phyloP scores from a whole-genome alignment of 2,329 filamentous ascomycete genomes.

The Thielaviopsis ethacetica region DNA sequence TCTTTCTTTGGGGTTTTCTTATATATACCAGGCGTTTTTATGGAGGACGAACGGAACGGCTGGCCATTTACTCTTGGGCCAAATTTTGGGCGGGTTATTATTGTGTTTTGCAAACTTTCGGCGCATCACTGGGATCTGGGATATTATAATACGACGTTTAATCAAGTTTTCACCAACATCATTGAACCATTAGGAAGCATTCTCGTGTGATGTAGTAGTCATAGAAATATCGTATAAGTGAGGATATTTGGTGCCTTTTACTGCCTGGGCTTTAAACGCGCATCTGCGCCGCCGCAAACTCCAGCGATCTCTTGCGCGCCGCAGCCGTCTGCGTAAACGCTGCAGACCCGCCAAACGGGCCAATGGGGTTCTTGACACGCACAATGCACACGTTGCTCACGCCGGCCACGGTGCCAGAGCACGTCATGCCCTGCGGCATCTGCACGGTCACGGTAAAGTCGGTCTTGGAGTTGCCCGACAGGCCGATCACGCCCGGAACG shows the following conservation, averaged over 20 bases:
- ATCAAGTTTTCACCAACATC: no score
- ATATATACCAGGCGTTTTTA: conserved; percentile 1
- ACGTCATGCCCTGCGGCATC: conserved; percentile 37
- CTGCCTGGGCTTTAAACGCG: background rate
- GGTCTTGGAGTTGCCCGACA: conserved; percentile 26
- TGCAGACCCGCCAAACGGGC: conserved; percentile 46
- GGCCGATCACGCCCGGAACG: conserved; percentile 19
- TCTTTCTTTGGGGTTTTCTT: background rate
- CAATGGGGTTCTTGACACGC: conserved; percentile 43
- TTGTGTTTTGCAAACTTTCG: no score
- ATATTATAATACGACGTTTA: no score
- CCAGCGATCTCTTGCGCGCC: conserved; percentile 12
- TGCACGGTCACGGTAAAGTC: conserved; percentile 38
- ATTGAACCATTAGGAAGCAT: no score
- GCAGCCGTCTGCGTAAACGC: conserved; percentile 29
- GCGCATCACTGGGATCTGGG: no score
- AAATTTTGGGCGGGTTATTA: no score
- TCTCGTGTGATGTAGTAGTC: no score
- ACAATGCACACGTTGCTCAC: conserved; percentile 45
- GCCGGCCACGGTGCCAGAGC: conserved; percentile 43
- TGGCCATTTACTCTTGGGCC: no score
- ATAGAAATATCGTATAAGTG: no score
- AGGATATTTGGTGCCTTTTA: no score
- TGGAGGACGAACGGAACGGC: no score
- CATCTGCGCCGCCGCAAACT: background rate